These are phyloP conservation scores for Aspergillus hortae DNA, from an alignment of 2,329 filamentous ascomycete genomes.

Conservation along the genomic window DNA sequence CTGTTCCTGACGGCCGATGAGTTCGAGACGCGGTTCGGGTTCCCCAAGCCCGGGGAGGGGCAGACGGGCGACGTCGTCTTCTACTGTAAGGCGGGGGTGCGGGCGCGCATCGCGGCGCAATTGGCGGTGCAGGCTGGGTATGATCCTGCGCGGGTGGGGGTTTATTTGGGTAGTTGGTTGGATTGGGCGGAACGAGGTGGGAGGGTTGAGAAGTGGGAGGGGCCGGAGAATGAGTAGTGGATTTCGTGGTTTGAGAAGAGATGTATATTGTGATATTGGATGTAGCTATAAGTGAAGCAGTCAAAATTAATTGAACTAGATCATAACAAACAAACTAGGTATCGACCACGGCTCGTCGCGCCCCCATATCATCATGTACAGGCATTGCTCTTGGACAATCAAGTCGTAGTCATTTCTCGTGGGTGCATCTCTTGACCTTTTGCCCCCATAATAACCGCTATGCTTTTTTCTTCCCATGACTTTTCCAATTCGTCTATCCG, in stretches of 20 bases:
- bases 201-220: constrained; percentile 49
- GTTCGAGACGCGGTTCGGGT: constrained; percentile 80
- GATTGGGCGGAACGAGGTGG: constrained; percentile 80
- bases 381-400: constrained; percentile 20
- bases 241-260: background rate
- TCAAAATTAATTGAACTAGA: constrained; percentile 11
- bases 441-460: background rate
- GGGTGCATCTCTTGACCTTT: constrained; percentile 19
- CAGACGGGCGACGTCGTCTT: constrained; percentile 59
- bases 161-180: constrained; percentile 54
- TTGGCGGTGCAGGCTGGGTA: constrained; percentile 77
- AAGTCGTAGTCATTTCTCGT: constrained; percentile 25
- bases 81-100: constrained; percentile 89
- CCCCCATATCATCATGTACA: constrained; percentile 24
- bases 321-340: constrained; percentile 18
- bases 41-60: constrained; percentile 59
- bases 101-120: constrained; percentile 71
- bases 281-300: background rate
- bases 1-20: constrained; percentile 73
- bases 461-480: background rate
- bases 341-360: constrained; percentile 17
- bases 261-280: background rate
- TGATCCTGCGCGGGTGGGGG: constrained; percentile 55
- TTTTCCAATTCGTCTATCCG: constrained; percentile 2
- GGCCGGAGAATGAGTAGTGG: constrained; percentile 15